Conservation (phyloP, 257 asterid genomes). For the Rhazya stricta region DNA sequence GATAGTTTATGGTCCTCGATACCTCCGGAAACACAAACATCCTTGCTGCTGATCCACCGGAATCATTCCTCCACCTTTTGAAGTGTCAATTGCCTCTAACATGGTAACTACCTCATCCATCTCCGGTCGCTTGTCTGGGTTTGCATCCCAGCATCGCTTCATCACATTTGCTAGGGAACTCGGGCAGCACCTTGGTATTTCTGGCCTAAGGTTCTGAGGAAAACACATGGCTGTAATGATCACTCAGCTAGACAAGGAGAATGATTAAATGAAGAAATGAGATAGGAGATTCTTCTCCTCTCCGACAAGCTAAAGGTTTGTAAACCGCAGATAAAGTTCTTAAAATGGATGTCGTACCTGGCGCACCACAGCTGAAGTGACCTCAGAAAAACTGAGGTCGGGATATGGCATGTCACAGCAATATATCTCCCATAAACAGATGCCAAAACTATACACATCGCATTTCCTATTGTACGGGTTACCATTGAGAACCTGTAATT, state of each 20-base stretch:
- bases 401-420: conserved; percentile 95
- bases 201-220: conserved; percentile 78
- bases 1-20: conserved; percentile 61
- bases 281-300: not conserved
- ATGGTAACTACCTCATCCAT: conserved; percentile 81
- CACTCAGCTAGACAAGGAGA: not conserved
- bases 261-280: not conserved
- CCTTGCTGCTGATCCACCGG: conserved; percentile 72
- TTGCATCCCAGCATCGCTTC: conserved; percentile 88
- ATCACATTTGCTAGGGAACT: conserved; percentile 69
- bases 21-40: conserved; percentile 61
- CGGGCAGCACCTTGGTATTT: conserved; percentile 82
- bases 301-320: not conserved
- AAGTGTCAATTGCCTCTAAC: conserved; percentile 75
- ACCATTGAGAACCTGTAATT: conserved; percentile 68
- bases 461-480: conserved; percentile 72
- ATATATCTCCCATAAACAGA: conserved; percentile 83
- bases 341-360: conserved; percentile 40
- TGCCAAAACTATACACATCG: conserved; percentile 85
- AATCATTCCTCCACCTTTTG: conserved; percentile 95
- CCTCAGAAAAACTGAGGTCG: conserved; percentile 87
- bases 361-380: conserved; percentile 85
- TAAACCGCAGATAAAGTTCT: not conserved
- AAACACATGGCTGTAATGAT: not conserved
- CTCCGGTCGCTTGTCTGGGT: conserved; percentile 78